Evolutionary conservation across 2,329 filamentous ascomycete genomes (phyloP).

Genomic region (Xylariaceae sp.): DNA sequence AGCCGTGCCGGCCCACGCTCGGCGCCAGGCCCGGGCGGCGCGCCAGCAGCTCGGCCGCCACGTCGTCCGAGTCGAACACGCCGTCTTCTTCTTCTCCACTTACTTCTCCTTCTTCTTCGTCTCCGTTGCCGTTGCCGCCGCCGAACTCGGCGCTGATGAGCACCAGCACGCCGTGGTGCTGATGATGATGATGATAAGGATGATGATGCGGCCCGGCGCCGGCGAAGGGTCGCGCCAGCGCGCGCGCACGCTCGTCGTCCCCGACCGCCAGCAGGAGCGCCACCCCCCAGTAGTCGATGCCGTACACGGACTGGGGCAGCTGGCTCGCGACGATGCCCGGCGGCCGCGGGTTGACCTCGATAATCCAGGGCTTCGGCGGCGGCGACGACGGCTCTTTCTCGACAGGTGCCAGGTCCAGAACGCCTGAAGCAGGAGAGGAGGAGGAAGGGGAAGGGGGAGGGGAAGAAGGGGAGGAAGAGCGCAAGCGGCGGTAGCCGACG

Average conservation of each 20-base stretch:
- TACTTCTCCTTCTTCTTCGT: too few relatives aligned
- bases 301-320: slow-evolving; percentile 18
- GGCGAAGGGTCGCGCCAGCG: slow-evolving; percentile 16
- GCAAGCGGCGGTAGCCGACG: slow-evolving; percentile 11
- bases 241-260: slow-evolving; percentile 14
- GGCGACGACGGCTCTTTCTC: neutral
- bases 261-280: slow-evolving; percentile 14
- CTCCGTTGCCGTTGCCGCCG: slow-evolving; percentile 5
- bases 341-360: slow-evolving; percentile 22
- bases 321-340: slow-evolving; percentile 20
- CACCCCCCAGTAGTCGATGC: slow-evolving; percentile 21
- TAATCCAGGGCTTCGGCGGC: slow-evolving; percentile 15
- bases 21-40: slow-evolving; percentile 19
- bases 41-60: slow-evolving; percentile 19
- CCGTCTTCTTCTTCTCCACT: too few relatives aligned
- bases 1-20: slow-evolving; percentile 16
- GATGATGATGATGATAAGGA: too few relatives aligned
- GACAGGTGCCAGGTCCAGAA: slow-evolving; percentile 7
- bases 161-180: slow-evolving; percentile 18
- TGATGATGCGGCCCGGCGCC: too few relatives aligned
- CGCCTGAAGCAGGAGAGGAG: too few relatives aligned
- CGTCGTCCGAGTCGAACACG: slow-evolving; percentile 23
- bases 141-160: slow-evolving; percentile 22
- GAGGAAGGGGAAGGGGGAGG: too few relatives aligned
- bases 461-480: too few relatives aligned